phyloP scores from a whole-genome alignment of 768 basidiomycete genomes.

The Suillus bovinus region DNA sequence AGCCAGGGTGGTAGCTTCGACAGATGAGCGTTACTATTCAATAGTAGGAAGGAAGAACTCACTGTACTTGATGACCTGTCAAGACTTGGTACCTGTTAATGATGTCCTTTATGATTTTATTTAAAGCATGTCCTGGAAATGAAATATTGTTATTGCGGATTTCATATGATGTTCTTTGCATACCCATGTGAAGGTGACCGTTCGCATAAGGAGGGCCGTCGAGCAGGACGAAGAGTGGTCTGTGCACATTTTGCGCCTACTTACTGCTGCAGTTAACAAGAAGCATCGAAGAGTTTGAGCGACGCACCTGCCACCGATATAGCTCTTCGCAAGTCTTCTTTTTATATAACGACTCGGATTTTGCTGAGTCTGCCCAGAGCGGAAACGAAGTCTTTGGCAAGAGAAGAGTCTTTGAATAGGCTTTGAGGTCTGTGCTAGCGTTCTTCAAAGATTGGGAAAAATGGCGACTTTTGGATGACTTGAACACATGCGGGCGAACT shows the following conservation, averaged over 20 bases:
- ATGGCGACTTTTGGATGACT: background rate
- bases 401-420: slow-evolving; percentile 63
- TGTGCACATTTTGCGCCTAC: slow-evolving; percentile 65
- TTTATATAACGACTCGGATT: slow-evolving; percentile 58
- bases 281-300: slow-evolving; percentile 1
- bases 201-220: slow-evolving; percentile 99
- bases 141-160: background rate
- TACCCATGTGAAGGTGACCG: slow-evolving; percentile 94
- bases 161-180: slow-evolving; percentile 11
- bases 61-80: slow-evolving; percentile 78
- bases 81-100: slow-evolving; percentile 87
- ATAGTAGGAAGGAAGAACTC: slow-evolving; percentile 28
- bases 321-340: slow-evolving; percentile 68
- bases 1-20: slow-evolving; percentile 87
- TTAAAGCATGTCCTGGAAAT: slow-evolving; percentile 85
- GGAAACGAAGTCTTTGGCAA: slow-evolving; percentile 85
- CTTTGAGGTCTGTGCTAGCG: slow-evolving; percentile 27
- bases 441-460: background rate
- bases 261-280: background rate
- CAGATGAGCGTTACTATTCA: slow-evolving; percentile 8
- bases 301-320: slow-evolving; percentile 76
- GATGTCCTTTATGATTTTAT: slow-evolving; percentile 96
- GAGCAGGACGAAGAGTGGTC: slow-evolving; percentile 81
- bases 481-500: background rate
- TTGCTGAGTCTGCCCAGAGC: slow-evolving; percentile 64